Evolutionary conservation across 257 asterid genomes (phyloP), one percentile per base, ranked within the genome.

Genomic region (Fraxinus quadrangulata): DNA sequence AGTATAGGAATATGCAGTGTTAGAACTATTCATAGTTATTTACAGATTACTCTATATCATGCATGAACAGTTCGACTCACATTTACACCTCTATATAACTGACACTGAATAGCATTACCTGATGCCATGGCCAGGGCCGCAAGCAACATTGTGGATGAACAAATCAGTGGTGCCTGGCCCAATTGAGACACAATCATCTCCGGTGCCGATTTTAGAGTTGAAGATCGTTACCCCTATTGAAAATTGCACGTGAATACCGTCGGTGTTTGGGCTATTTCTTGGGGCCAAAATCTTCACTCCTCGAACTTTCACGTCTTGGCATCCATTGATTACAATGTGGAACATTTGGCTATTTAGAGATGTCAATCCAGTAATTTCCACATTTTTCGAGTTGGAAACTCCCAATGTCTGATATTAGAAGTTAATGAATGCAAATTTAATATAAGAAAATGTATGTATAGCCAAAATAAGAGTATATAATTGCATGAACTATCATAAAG

Each of bases 41-140:
- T 42, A 11, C 49, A 1, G 1, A 3, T 42, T 42, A 42, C 49
- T 42, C 49, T 42, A 0, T 11, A 40, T 40, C 49, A 0, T 3
- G 12, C 49, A 10, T 40, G 16, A 10, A 42, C 16, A 42, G 1
- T 42, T 42, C 16, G 49, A 42, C 17, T 42, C 49, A 42, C 0
- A 1, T 42, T 42, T 12, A 42, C 4, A 11, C 49, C 49, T 42
- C 17, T 42, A 42, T 42, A 42, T 11, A 42, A 42, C 16, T 12
- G 49, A 42, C 4, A 51, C 23, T 19, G 12, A 56, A 56, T n/a
- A 17, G 26, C 3, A 21, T 21, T 61, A 87, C 88, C 90, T 89
- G 40, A 87, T 83, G 75, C 95, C 92, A 13, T 90, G 95, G 16
- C 95, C 92, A 0, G 92, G 92, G 67, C 92, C 89, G 2, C 95